Base-by-base conservation (phyloP, 208 protist genomes). In the Trypanosomatidae sp. region DNA sequence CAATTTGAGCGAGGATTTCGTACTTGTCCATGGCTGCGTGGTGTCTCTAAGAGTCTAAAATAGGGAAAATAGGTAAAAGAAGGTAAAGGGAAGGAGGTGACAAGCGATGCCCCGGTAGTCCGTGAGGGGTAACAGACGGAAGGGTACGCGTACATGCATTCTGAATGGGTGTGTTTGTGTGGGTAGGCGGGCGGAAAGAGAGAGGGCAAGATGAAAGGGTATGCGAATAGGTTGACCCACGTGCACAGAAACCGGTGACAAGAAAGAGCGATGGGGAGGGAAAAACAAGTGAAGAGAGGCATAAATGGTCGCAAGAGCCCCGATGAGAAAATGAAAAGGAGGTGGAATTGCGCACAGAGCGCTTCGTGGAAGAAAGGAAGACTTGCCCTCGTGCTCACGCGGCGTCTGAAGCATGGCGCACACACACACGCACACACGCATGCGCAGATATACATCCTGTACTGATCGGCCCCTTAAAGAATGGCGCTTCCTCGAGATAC, bases 1-100 rank as follows among this genome's bases (percentile, higher is more conserved):
- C 98, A 15, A 99, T 83, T 66, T 98, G 83, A 71, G 95, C 92
- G 36, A 97, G 75, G 19, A 97, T 67, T 55, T 99, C 94, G 82
- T 99, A 99, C 46, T 95, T 91, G 12, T 99, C 91, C 97, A 98
- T 99, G 36, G 76, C 50, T 47, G 17, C 25, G 33, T 46, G 30
- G 50, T 30, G 39, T 62, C n/a, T 69, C 70, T 44, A 68, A 41
- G 0, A 56, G 44, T 79, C 68, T 79, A 74, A 30, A 55, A 43
- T 33, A 66, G 25, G 28, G 15, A 28, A 66, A 50, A 39, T 7
- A n/a, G n/a, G n/a, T n/a, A n/a, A n/a, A n/a, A n/a, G n/a, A n/a
- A n/a, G n/a, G n/a, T n/a, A n/a, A n/a, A n/a, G n/a, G n/a, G 56
- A 41, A n/a, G 64, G 46, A 36, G 43, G 44, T 28, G 44, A 62